Evolutionary conservation across 1,139 yeast species (phyloP).

Genomic region (Pichiaceae sp.): DNA sequence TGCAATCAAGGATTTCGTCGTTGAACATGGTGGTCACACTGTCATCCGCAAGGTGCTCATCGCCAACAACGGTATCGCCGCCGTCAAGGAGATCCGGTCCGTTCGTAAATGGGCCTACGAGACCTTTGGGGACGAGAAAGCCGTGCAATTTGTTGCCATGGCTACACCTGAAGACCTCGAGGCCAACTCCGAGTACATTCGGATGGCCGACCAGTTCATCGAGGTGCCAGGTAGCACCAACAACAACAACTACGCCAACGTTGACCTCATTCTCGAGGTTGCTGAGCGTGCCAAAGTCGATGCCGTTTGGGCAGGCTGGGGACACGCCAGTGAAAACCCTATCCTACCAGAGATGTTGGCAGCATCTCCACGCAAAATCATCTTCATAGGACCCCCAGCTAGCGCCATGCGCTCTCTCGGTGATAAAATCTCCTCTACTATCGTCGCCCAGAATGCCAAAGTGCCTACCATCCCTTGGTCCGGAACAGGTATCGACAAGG

Average conservation of each 20-base stretch:
- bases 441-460: slow-evolving; percentile 95
- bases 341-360: slow-evolving; percentile 87
- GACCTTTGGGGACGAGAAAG: slow-evolving; percentile 91
- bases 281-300: slow-evolving; percentile 96
- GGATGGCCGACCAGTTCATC: slow-evolving; percentile 98
- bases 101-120: slow-evolving; percentile 99
- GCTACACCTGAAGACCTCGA: slow-evolving; percentile 98
- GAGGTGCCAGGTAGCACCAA: slow-evolving; percentile 99
- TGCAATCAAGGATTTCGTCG: slow-evolving; percentile 79
- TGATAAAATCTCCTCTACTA: slow-evolving; percentile 94
- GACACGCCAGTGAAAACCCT: slow-evolving; percentile 98
- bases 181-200: slow-evolving; percentile 94
- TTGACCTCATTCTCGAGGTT: slow-evolving; percentile 89
- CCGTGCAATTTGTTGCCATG: slow-evolving; percentile 93
- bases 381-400: slow-evolving; percentile 97
- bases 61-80: slow-evolving; percentile 98
- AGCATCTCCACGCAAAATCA: slow-evolving; percentile 76
- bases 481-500: slow-evolving; percentile 91
- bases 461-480: slow-evolving; percentile 99
- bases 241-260: slow-evolving; percentile 96
- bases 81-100: slow-evolving; percentile 95
- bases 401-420: slow-evolving; percentile 99
- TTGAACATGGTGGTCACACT: slow-evolving; percentile 86
- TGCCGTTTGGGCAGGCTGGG: slow-evolving; percentile 99
- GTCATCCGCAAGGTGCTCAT: slow-evolving; percentile 82